Evolutionary conservation across 2,329 filamentous ascomycete genomes (phyloP).

Genomic region (Diplodia sapinea): DNA sequence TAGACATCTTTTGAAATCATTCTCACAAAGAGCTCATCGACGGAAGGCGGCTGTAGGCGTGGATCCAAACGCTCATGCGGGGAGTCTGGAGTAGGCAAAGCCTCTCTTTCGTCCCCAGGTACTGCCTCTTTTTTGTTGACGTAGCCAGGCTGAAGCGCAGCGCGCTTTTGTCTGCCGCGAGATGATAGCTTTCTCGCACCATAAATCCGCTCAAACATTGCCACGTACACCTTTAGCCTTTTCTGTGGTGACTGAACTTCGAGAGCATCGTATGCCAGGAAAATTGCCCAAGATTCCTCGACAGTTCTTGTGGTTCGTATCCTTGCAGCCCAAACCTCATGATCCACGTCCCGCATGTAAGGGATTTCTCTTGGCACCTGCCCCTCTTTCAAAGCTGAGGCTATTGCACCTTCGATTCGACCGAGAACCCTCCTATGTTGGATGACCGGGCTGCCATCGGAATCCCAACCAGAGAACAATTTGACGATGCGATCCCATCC

Average conservation of each 20-base stretch:
- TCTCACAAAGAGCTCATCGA: conserved; percentile 63
- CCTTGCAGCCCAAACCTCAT: conserved; percentile 59
- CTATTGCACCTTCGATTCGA: conserved; percentile 32
- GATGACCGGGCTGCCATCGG: conserved; percentile 66
- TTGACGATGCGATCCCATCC: conserved; percentile 61
- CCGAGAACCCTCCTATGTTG: conserved; percentile 60
- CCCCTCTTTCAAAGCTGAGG: conserved; percentile 32
- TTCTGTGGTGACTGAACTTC: conserved; percentile 43
- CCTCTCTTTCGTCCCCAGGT: conserved; percentile 66
- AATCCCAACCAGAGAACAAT: conserved; percentile 67
- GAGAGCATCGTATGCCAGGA: conserved; percentile 60
- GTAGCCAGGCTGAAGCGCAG: background rate
- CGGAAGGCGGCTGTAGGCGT: conserved; percentile 64
- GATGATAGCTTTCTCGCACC: background rate
- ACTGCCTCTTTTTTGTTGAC: conserved; percentile 41
- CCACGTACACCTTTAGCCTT: conserved; percentile 54
- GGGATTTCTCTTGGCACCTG: background rate
- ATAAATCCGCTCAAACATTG: conserved; percentile 62
- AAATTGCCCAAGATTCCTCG: conserved; percentile 70
- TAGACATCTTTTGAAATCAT: conserved; percentile 61
- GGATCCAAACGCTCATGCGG: conserved; percentile 69
- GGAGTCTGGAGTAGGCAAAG: conserved; percentile 62
- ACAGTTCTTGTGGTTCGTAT: conserved; percentile 65
- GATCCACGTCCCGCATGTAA: conserved; percentile 26
- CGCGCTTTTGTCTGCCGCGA: background rate